A percentile compares a stretch with the other conserved stretches of the same genome.
Evolutionary conservation across 495 filamentous ascomycete genomes (phyloP).

Genomic region (Jackrogersella minutella): DNA sequence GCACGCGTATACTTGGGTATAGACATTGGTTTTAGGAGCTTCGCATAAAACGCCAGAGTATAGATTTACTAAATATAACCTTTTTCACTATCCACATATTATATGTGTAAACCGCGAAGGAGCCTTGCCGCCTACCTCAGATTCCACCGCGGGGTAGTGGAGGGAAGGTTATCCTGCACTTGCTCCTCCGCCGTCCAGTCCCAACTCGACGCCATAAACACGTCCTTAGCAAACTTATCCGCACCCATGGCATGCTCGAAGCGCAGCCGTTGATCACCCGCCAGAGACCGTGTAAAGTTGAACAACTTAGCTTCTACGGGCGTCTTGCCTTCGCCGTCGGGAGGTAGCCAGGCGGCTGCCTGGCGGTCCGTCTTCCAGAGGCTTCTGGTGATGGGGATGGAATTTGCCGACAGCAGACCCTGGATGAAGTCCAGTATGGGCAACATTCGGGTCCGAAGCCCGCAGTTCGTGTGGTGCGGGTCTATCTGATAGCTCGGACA

Average conservation of each 20-base stretch:
- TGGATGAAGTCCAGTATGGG: slow-evolving; percentile 74
- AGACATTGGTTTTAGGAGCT: background rate
- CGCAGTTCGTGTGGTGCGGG: slow-evolving; percentile 77
- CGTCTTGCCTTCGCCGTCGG: slow-evolving; percentile 17
- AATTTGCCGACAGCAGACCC: slow-evolving; percentile 52
- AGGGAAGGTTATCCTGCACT: slow-evolving; percentile 23
- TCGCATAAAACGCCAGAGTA: background rate
- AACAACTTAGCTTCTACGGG: slow-evolving; percentile 43
- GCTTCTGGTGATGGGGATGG: slow-evolving; percentile 54
- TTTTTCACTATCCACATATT: background rate
- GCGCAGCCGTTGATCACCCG: slow-evolving; percentile 50
- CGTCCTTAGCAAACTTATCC: slow-evolving; percentile 53
- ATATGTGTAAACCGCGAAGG: background rate
- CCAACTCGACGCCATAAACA: slow-evolving; percentile 67
- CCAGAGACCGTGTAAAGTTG: slow-evolving; percentile 49
- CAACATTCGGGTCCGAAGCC: slow-evolving; percentile 70
- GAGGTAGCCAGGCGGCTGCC: slow-evolving; percentile 44
- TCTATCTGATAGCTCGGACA: slow-evolving; percentile 84
- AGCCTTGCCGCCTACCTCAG: slow-evolving; percentile 12
- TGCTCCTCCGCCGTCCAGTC: slow-evolving; percentile 64
- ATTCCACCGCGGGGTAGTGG: slow-evolving; percentile 41
- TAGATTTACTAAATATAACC: background rate
- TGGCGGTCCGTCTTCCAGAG: slow-evolving; percentile 56
- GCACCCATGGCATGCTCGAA: slow-evolving; percentile 51
- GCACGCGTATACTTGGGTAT: background rate